Percentiles rank a stretch among this genome's conserved stretches.
Conservation (phyloP, 73 alveolate genomes). For the Paramecium biaurelia region DNA sequence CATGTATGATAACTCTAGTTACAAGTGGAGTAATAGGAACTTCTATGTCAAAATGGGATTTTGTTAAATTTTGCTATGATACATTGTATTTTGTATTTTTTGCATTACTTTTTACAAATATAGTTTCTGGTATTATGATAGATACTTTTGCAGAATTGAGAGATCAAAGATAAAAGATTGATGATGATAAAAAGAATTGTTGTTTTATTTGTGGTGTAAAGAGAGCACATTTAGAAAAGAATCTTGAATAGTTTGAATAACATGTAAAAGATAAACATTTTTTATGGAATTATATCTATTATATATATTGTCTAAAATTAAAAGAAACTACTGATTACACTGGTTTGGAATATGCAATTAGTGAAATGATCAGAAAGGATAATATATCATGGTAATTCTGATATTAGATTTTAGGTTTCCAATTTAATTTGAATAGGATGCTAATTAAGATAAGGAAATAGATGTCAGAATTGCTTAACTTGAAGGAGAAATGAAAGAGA, state of each 20-base stretch:
- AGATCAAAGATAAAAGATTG: conserved; percentile 60
- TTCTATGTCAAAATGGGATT: conserved; percentile 58
- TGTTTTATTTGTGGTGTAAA: conserved; percentile 61
- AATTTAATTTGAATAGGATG: not conserved
- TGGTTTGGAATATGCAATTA: conserved; percentile 52
- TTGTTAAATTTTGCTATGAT: conserved; percentile 41
- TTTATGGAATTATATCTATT: conserved; percentile 58
- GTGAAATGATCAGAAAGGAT: conserved; percentile 50
- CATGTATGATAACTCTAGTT: conserved; percentile 59
- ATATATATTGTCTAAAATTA: conserved; percentile 7
- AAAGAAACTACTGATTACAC: conserved; percentile 64
- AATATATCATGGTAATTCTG: conserved; percentile 35
- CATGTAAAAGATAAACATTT: conserved; percentile 49
- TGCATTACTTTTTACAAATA: conserved; percentile 57
- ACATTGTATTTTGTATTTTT: conserved; percentile 59
- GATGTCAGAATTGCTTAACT: not conserved
- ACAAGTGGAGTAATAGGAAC: conserved; percentile 64
- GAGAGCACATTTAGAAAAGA: conserved; percentile 60
- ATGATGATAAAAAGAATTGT: conserved; percentile 52
- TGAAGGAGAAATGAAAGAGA: not conserved
- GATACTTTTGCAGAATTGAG: conserved; percentile 67
- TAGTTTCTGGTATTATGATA: conserved; percentile 60
- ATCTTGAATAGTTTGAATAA: conserved; percentile 23
- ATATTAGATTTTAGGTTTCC: not conserved
- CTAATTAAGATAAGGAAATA: not conserved